Conservation (phyloP, 805 yeast genomes). For the Ogataea wickerhamii region DNA sequence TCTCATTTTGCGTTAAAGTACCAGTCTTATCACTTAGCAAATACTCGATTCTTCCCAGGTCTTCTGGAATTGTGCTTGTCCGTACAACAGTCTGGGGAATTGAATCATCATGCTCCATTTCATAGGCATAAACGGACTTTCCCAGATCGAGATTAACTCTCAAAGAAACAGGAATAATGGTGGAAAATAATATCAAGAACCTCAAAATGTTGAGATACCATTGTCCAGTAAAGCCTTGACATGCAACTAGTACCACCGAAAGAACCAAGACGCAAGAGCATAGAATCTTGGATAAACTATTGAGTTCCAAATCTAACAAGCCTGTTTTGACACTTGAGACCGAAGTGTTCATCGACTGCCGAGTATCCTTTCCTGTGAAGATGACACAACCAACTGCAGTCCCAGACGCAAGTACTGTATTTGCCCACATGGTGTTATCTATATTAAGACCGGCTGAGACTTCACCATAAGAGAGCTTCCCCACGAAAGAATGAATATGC, state of each 20-base stretch:
- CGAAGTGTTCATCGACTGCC: slow-evolving; percentile 93
- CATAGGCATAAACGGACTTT: slow-evolving; percentile 91
- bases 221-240: slow-evolving; percentile 64
- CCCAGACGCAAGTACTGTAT: slow-evolving; percentile 94
- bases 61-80: slow-evolving; percentile 97
- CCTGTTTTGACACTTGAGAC: slow-evolving; percentile 85
- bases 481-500: slow-evolving; percentile 76
- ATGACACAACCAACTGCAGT: slow-evolving; percentile 83
- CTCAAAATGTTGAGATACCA: slow-evolving; percentile 94
- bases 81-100: slow-evolving; percentile 90
- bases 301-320: slow-evolving; percentile 84
- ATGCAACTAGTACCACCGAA: slow-evolving; percentile 71
- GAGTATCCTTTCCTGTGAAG: slow-evolving; percentile 89
- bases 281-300: slow-evolving; percentile 78
- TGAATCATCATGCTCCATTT: slow-evolving; percentile 80
- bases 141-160: slow-evolving; percentile 95
- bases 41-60: slow-evolving; percentile 92
- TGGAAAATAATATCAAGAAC: slow-evolving; percentile 85
- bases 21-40: slow-evolving; percentile 94
- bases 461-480: slow-evolving; percentile 61
- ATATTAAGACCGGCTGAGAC: slow-evolving; percentile 65
- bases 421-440: slow-evolving; percentile 97
- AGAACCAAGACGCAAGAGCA: slow-evolving; percentile 83
- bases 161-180: slow-evolving; percentile 93
- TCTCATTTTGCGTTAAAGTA: slow-evolving; percentile 94